These are phyloP conservation scores for Annona cherimola DNA, from an alignment of 164 flowering plant species.

Conservation along the genomic window DNA sequence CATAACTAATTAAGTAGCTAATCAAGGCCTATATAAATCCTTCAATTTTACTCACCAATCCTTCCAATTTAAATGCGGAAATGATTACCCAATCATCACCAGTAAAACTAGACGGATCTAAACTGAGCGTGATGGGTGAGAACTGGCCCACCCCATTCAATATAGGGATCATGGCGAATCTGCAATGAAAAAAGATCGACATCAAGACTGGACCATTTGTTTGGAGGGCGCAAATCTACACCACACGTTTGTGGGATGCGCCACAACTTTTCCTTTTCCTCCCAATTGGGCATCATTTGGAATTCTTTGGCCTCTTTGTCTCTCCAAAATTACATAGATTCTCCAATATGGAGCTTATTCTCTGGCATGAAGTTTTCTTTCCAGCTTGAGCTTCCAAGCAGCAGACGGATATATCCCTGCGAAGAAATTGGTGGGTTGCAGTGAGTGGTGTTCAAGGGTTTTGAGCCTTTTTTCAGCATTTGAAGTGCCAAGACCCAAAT, in stretches of 20 bases:
- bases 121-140: neutral
- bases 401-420: neutral
- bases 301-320: conserved; percentile 41
- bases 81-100: neutral
- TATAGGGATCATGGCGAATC: neutral
- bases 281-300: conserved; percentile 29
- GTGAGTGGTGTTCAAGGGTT: conserved; percentile 4
- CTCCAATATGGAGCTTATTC: conserved; percentile 13
- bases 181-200: neutral
- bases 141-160: neutral
- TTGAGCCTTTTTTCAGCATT: neutral
- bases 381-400: neutral
- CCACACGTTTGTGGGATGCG: conserved; percentile 37
- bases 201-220: conserved; percentile 18
- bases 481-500: neutral
- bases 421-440: neutral
- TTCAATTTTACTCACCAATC: neutral
- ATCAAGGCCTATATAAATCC: neutral
- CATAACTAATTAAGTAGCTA: neutral
- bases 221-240: conserved; percentile 24
- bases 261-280: conserved; percentile 48
- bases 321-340: conserved; percentile 19
- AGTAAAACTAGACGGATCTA: neutral
- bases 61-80: neutral
- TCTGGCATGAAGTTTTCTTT: conserved; percentile 9